Conservation (phyloP, 2,329 filamentous ascomycete species). For the Talaromyces sp. region DNA sequence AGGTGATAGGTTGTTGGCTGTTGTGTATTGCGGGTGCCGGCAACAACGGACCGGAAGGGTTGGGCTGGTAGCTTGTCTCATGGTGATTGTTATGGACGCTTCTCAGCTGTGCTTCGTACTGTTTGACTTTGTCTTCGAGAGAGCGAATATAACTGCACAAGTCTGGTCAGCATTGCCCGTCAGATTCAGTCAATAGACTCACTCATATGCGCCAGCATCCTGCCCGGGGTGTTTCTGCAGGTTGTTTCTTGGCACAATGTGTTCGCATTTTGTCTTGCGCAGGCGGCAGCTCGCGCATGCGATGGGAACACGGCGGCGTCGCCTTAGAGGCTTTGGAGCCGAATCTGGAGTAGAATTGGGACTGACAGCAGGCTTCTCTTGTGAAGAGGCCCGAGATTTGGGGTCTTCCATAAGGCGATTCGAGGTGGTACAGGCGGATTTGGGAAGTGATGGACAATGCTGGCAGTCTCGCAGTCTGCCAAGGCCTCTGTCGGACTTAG, state of each 20-base stretch:
- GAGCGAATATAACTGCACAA: constrained; percentile 16
- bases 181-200: not conserved
- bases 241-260: constrained; percentile 16
- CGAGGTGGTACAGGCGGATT: not conserved
- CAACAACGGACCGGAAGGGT: not conserved
- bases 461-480: not conserved
- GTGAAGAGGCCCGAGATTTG: constrained; percentile 4
- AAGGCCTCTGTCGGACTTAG: not conserved
- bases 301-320: constrained; percentile 17
- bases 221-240: constrained; percentile 3
- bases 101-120: constrained; percentile 16
- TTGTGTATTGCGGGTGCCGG: not conserved
- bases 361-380: constrained; percentile 4
- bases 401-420: constrained; percentile 10
- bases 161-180: not conserved
- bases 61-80: not conserved
- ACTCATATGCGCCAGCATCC: constrained; percentile 12
- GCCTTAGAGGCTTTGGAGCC: constrained; percentile 10
- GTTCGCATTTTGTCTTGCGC: constrained; percentile 19
- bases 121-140: constrained; percentile 16
- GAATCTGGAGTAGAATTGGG: not conserved
- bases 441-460: not conserved
- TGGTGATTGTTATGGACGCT: constrained; percentile 1
- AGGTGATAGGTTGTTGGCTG: not conserved
- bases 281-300: constrained; percentile 16